Percentiles rank a stretch among this genome's conserved stretches.
These are phyloP conservation scores for Verticillium nubilum DNA, from an alignment of 2,329 filamentous ascomycete species.

Conservation along the genomic window DNA sequence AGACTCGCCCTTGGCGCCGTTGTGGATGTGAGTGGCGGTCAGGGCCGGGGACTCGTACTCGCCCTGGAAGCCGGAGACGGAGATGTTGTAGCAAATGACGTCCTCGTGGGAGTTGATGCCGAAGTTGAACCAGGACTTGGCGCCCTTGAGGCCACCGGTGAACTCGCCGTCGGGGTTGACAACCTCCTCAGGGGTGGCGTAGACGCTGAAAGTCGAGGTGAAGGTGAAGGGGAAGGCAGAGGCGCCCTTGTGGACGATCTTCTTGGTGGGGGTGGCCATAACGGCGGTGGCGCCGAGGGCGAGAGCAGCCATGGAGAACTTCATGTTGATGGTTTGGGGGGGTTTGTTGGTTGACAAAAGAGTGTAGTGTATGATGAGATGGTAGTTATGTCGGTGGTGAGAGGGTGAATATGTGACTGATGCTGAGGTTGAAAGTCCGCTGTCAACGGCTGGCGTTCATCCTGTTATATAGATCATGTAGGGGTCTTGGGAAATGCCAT, in stretches of 20 bases:
- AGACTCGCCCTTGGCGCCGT: slow-evolving; percentile 35
- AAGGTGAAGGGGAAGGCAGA: slow-evolving; percentile 27
- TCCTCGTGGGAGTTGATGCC: slow-evolving; percentile 43
- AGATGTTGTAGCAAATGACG: slow-evolving; percentile 45
- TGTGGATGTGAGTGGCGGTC: slow-evolving; percentile 51
- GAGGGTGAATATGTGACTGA: neutral
- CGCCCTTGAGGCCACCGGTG: slow-evolving; percentile 35
- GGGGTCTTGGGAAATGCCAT: neutral
- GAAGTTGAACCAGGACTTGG: slow-evolving; percentile 43
- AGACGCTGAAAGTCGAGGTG: slow-evolving; percentile 41
- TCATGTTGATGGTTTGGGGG: slow-evolving; percentile 15
- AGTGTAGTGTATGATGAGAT: neutral
- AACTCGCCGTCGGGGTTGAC: slow-evolving; percentile 31
- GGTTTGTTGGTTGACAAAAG: neutral
- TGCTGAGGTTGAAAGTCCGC: neutral
- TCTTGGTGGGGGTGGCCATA: slow-evolving; percentile 14
- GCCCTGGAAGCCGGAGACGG: slow-evolving; percentile 40
- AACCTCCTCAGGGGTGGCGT: slow-evolving; percentile 44
- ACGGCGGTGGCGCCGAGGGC: slow-evolving; percentile 15
- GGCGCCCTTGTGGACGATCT: slow-evolving; percentile 8
- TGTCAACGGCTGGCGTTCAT: neutral
- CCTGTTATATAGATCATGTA: neutral
- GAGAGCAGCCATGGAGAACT: slow-evolving; percentile 14
- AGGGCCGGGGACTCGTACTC: slow-evolving; percentile 42
- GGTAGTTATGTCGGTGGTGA: neutral